Evolutionary conservation across 192 early-diverging fungal genomes (phyloP), one percentile per base, ranked within the genome.

Genomic region (Coemansia sp.): DNA sequence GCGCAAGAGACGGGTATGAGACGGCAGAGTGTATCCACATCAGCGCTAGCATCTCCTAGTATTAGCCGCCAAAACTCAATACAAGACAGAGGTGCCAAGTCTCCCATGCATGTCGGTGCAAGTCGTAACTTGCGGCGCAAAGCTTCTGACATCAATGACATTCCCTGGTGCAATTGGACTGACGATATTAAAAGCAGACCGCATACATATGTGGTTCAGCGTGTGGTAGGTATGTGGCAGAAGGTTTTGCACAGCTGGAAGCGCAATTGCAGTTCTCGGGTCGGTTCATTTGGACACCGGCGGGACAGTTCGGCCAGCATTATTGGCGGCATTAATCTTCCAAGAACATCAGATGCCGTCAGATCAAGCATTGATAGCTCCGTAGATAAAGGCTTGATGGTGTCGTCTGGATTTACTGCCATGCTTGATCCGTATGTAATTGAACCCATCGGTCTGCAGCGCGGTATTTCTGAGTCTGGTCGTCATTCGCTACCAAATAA

Each of bases 381-480:
- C 23, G 23, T 26, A 26, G 23, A 26, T 26, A 26, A 26, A 26
- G 23, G 23, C 4, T 4, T 26, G 23, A 26, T 26, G 23, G 23
- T 26, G 23, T 26, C 23, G 23, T 26, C 23, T 26, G 23, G 23
- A 4, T 26, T 26, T 26, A 26, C 23, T 26, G 48, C 57, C 1
- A 40, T 57, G 37, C 40, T 69, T 7, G 50, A 53, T 6, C 54
- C 65, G 7, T 52, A 37, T 39, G 5, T 60, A 1, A 20, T 54
- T 5, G 72, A 75, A 30, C 72, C 72, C 11, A 53, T 53, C 2
- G 64, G 61, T 43, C 47, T 75, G 46, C 72, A 68, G 42, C 72
- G 72, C 6, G 66, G 72, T 2, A 40, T 52, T 3, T 75, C 72
- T 4, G 72, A 75, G 31, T 65, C 72, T 13, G 72, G 72, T 10